phyloP scores from a whole-genome alignment of 352 stramenopile genomes.

The Phytophthora hibernalis region DNA sequence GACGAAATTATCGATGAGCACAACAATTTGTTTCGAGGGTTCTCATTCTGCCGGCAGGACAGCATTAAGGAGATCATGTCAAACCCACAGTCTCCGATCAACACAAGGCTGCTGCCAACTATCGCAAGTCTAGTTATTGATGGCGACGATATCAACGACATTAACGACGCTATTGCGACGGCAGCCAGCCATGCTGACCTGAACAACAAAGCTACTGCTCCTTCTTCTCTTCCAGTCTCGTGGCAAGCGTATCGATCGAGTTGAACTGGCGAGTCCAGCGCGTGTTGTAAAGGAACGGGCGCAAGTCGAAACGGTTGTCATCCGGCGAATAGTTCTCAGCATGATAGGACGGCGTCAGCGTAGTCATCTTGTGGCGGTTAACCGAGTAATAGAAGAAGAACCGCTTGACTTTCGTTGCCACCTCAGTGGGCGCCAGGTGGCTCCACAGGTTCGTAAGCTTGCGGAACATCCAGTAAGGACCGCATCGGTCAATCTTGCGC shows the following conservation, averaged over 20 bases:
- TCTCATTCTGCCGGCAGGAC: conserved; percentile 76
- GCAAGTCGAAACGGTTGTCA: conserved; percentile 99
- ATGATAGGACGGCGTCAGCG: conserved; percentile 98
- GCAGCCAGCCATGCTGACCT: conserved; percentile 27
- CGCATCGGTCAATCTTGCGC: conserved; percentile 96
- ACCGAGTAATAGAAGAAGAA: conserved; percentile 99
- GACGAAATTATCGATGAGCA: conserved; percentile 60
- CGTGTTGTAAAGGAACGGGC: conserved; percentile 98
- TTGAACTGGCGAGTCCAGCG: conserved; percentile 96
- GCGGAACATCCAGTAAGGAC: conserved; percentile 95
- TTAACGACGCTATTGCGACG: conserved; percentile 44
- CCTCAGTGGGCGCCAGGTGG: conserved; percentile 75
- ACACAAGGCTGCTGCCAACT: conserved; percentile 39
- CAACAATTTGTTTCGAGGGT: conserved; percentile 72
- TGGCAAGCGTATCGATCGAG: conserved; percentile 93
- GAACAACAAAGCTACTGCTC: conserved; percentile 44
- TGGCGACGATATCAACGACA: conserved; percentile 44
- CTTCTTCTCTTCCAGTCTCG: conserved; percentile 81
- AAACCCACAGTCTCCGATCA: conserved; percentile 37
- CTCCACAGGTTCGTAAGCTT: conserved; percentile 90
- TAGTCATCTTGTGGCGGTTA: conserved; percentile 99
- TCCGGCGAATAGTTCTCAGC: conserved; percentile 98
- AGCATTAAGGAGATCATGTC: conserved; percentile 39
- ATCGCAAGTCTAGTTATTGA: conserved; percentile 48
- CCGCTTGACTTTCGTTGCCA: conserved; percentile 93